Conservation (phyloP, 768 basidiomycete species). For the Terana coerulea region DNA sequence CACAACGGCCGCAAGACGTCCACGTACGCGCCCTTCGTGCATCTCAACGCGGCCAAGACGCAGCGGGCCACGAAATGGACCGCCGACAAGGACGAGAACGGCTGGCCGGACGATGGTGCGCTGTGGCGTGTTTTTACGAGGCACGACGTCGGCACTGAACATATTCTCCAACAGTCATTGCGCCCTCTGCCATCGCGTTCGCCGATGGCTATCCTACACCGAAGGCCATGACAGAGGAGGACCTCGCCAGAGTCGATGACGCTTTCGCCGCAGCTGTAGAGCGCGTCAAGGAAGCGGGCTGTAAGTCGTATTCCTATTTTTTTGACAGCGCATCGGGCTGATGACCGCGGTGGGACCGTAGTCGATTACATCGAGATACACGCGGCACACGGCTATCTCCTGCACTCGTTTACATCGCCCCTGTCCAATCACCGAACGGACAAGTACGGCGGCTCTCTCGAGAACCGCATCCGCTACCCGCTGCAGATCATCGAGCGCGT, state of each 20-base stretch:
- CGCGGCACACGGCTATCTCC: slow-evolving; percentile 68
- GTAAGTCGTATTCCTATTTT: slow-evolving; percentile 32
- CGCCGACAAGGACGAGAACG: slow-evolving; percentile 48
- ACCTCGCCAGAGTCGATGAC: slow-evolving; percentile 54
- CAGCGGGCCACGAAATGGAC: slow-evolving; percentile 29
- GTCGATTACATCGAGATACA: slow-evolving; percentile 75
- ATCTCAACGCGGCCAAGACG: slow-evolving; percentile 31
- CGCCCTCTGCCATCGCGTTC: slow-evolving; percentile 57
- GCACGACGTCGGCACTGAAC: background rate
- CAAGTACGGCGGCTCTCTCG: slow-evolving; percentile 66
- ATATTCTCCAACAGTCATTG: slow-evolving; percentile 45
- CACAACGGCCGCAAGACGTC: slow-evolving; percentile 78
- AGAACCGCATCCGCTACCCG: slow-evolving; percentile 69
- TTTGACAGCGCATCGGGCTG: slow-evolving; percentile 9
- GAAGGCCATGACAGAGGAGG: slow-evolving; percentile 49
- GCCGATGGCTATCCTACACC: slow-evolving; percentile 50
- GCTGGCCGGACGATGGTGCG: slow-evolving; percentile 67
- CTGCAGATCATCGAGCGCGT: slow-evolving; percentile 51
- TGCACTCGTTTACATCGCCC: slow-evolving; percentile 68
- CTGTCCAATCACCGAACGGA: slow-evolving; percentile 72
- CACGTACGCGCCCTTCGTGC: slow-evolving; percentile 67
- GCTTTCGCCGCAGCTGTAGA: slow-evolving; percentile 55
- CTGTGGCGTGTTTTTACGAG: background rate
- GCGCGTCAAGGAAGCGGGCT: slow-evolving; percentile 58
- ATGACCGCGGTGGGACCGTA: slow-evolving; percentile 17